Evolutionary conservation across 2,329 filamentous ascomycete species (phyloP), one percentile per base, ranked within the genome.

Genomic region (Fusarium sororula): DNA sequence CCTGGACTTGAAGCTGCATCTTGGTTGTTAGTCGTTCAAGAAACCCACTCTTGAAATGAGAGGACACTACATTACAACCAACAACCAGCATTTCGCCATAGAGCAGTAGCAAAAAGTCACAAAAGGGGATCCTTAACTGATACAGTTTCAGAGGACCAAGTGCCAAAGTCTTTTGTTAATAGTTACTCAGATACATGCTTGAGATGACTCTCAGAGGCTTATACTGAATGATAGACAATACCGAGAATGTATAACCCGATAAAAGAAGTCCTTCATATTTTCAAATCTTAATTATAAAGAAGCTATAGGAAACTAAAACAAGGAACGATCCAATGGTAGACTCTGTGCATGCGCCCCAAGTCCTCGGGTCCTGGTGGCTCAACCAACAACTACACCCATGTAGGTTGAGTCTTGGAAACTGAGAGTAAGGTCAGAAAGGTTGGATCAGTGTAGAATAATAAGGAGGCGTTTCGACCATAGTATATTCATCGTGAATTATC

Each of bases 341-440:
- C 26, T 53, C 13, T 26, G 44, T 26, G 9, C 32, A 69, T 44
- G 38, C 44, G 38, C 50, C 44, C 57, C 57, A 41, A 69, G 50
- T 54, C 44, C n/a, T 41, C 22, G 64, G 64, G 53, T 48, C 24
- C 38, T 28, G 24, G 8, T 39, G 37, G 37, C 38, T 51, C 44
- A 45, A 24, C 53, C 53, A 66, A 64, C 38, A 51, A 48, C 24
- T 28, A 44, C 15, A 63, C 35, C 65, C 50, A 69, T 57, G 66
- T 22, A 51, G 30, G 20, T 37, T 30, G 26, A 51, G 35, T 30
- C 6, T 30, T 37, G 17, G 28, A 3, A 30, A 41, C 12, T 41
- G 13, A 37, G 15, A 22, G 14, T 4, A 15, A 24, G 22, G 18
- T 6, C 6, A n/a, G 20, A 45, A 37, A 37, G 24, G 12, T 26